Percentiles rank a stretch among this genome's conserved stretches.
phyloP scores from a whole-genome alignment of 2,329 filamentous ascomycete species.

The Clonostachys chloroleuca region DNA sequence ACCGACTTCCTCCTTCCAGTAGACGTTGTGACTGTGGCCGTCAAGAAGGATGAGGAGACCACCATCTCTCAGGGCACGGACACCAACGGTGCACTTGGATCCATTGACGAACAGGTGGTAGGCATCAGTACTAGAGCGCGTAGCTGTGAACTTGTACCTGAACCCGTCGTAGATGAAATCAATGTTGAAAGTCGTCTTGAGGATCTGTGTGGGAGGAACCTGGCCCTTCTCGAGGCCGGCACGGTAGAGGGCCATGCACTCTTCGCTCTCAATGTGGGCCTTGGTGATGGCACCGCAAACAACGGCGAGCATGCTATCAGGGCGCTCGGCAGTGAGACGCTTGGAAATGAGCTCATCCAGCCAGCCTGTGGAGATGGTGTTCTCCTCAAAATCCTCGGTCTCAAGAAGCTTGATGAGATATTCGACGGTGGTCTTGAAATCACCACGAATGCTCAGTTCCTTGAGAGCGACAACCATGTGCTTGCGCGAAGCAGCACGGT shows the following conservation, averaged over 20 bases:
- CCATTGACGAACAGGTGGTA: slow-evolving; percentile 99
- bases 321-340: slow-evolving; percentile 92
- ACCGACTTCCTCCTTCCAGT: slow-evolving; percentile 99
- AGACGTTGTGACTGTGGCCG: slow-evolving; percentile 94
- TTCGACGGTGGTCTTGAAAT: slow-evolving; percentile 97
- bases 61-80: slow-evolving; percentile 89
- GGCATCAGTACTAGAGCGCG: slow-evolving; percentile 84
- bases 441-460: slow-evolving; percentile 98
- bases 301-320: slow-evolving; percentile 89
- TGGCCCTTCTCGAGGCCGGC: slow-evolving; percentile 93
- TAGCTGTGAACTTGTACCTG: slow-evolving; percentile 98
- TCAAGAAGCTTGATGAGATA: slow-evolving; percentile 98
- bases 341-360: slow-evolving; percentile 98
- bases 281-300: slow-evolving; percentile 93
- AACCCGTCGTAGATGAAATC: slow-evolving; percentile 98
- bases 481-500: slow-evolving; percentile 90
- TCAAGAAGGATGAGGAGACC: slow-evolving; percentile 86
- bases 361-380: slow-evolving; percentile 99
- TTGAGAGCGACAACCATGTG: slow-evolving; percentile 99
- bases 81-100: slow-evolving; percentile 90
- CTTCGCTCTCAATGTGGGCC: slow-evolving; percentile 90
- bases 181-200: slow-evolving; percentile 95
- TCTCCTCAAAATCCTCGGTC: slow-evolving; percentile 96
- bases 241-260: slow-evolving; percentile 81
- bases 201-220: slow-evolving; percentile 90